These are phyloP conservation scores for Epichloe bromicola DNA, from an alignment of 2,329 filamentous ascomycete species.

Conservation along the genomic window DNA sequence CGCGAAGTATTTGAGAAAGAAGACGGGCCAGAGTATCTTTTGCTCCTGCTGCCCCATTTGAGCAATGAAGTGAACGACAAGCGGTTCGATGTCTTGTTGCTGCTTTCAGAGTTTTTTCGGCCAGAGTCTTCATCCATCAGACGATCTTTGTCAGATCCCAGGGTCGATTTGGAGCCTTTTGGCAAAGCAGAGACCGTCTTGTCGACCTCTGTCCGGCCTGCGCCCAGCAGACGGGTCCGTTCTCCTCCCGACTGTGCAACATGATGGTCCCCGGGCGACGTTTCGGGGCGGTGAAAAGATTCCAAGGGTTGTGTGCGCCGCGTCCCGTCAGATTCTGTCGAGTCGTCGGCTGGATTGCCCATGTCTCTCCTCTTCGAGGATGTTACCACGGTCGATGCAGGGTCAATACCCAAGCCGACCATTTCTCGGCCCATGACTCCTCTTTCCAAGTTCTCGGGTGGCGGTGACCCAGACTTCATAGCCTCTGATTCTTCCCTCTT, in stretches of 20 bases:
- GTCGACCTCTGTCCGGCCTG: conserved; percentile 6
- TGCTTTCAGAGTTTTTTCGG: conserved; percentile 42
- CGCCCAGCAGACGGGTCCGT: background rate
- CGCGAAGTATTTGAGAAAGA: conserved; percentile 89
- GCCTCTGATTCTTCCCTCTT: conserved; percentile 44
- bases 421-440: conserved; percentile 47
- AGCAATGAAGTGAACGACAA: conserved; percentile 63
- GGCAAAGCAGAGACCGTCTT: conserved; percentile 13
- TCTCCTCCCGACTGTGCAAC: background rate
- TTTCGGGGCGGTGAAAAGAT: conserved; percentile 19
- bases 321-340: conserved; percentile 12
- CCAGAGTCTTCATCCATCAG: conserved; percentile 35
- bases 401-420: conserved; percentile 43
- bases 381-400: conserved; percentile 40
- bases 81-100: conserved; percentile 25
- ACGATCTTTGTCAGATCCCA: conserved; percentile 27
- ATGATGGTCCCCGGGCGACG: conserved; percentile 8
- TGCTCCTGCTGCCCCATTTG: conserved; percentile 49
- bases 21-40: conserved; percentile 45
- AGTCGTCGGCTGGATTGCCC: conserved; percentile 10
- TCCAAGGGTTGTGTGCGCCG: conserved; percentile 13
- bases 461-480: conserved; percentile 34
- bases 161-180: conserved; percentile 29
- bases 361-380: conserved; percentile 35
- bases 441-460: conserved; percentile 44